Evolutionary conservation across 352 stramenopile species (phyloP).

Genomic region (Globisporangium carolinianum): DNA sequence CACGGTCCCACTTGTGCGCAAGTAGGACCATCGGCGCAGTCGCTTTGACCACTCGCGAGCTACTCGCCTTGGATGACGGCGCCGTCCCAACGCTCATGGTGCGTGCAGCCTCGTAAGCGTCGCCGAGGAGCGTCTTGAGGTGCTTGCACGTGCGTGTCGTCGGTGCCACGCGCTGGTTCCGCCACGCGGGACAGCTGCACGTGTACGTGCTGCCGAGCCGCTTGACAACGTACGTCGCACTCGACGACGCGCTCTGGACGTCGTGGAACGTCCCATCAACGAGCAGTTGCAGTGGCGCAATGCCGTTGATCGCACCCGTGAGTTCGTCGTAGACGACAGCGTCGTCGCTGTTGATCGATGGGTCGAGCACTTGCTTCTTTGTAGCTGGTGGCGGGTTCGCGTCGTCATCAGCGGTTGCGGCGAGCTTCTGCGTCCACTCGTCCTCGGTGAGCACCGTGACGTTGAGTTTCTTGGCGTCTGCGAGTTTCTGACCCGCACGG

Average conservation of each 20-base stretch:
- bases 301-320: conserved; percentile 34
- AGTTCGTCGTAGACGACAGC: conserved; percentile 30
- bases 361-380: conserved; percentile 5
- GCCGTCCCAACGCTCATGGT: conserved; percentile 18
- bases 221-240: conserved; percentile 52
- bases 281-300: conserved; percentile 28
- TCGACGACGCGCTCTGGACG: conserved; percentile 40
- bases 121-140: conserved; percentile 42
- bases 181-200: conserved; percentile 64
- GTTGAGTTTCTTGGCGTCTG: conserved; percentile 21
- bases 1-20: conserved; percentile 60
- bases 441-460: conserved; percentile 22
- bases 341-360: conserved; percentile 1
- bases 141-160: conserved; percentile 58
- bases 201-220: conserved; percentile 40
- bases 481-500: conserved; percentile 21
- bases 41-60: conserved; percentile 17
- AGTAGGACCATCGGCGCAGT: conserved; percentile 42
- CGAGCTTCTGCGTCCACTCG: conserved; percentile 25
- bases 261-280: conserved; percentile 34
- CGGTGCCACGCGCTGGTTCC: conserved; percentile 41
- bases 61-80: conserved; percentile 1
- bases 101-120: conserved; percentile 34
- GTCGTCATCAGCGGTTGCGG: neutral
- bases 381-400: neutral